Conservation (phyloP, 805 yeast species). For the Diddensiella santjacobensis region DNA sequence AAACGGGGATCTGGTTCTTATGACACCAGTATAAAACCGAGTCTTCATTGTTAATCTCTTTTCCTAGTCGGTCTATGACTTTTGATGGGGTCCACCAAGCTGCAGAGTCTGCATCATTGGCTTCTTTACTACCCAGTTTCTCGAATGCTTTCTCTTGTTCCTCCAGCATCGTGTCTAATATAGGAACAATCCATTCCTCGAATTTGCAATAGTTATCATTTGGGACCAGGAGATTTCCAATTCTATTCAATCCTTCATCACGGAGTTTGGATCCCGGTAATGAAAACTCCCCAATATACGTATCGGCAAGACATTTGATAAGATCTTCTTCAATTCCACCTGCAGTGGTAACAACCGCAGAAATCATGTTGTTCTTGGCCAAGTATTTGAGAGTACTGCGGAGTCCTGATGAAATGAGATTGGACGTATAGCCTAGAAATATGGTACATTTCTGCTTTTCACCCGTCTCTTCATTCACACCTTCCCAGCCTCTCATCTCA, state of each 20-base stretch:
- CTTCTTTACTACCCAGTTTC: conserved; percentile 47
- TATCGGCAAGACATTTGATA: conserved; percentile 94
- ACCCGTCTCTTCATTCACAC: conserved; percentile 57
- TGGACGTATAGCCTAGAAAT: conserved; percentile 94
- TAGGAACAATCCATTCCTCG: conserved; percentile 98
- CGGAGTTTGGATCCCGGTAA: conserved; percentile 78
- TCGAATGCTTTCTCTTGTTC: conserved; percentile 75
- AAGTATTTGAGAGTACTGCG: conserved; percentile 85
- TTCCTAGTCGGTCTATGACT: conserved; percentile 88
- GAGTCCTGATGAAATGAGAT: conserved; percentile 89
- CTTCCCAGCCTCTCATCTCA: conserved; percentile 92
- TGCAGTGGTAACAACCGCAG: conserved; percentile 94
- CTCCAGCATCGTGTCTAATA: conserved; percentile 77
- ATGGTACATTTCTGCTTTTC: conserved; percentile 75
- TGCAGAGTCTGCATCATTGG: conserved; percentile 55
- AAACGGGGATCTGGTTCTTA: conserved; percentile 91
- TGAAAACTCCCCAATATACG: conserved; percentile 87
- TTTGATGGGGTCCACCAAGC: conserved; percentile 90
- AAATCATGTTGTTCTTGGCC: conserved; percentile 91
- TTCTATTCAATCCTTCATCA: conserved; percentile 95
- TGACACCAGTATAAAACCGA: conserved; percentile 98
- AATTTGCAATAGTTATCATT: conserved; percentile 96
- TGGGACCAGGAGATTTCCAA: conserved; percentile 94
- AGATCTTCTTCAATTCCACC: conserved; percentile 98
- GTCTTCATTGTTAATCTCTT: conserved; percentile 89